Evolutionary conservation across 2,329 filamentous ascomycete genomes (phyloP).

Genomic region (Chaetomiaceae sp.): DNA sequence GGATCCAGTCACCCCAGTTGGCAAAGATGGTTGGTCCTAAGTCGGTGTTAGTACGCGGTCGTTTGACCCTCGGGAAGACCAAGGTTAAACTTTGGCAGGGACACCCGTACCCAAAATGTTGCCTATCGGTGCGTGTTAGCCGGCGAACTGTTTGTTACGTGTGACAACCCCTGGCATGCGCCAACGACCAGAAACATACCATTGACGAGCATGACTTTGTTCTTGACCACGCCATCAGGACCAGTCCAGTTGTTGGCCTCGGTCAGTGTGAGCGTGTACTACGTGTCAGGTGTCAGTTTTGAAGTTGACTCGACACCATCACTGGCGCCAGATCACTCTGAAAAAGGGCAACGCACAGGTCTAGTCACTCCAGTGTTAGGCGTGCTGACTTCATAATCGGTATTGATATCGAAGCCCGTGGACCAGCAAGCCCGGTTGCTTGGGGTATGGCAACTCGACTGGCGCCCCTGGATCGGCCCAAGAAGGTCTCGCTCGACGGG

Average conservation of each 20-base stretch:
- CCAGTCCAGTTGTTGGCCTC: constrained; percentile 29
- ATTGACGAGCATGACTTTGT: constrained; percentile 44
- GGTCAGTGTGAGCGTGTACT: constrained; percentile 29
- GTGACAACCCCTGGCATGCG: no score
- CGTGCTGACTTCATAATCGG: constrained; percentile 27
- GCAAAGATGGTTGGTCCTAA: constrained; percentile 49
- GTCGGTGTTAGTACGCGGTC: not conserved
- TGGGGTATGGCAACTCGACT: constrained; percentile 25
- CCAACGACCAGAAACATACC: constrained; percentile 34
- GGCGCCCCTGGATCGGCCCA: constrained; percentile 1
- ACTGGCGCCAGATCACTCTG: no score
- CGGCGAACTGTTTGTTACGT: no score
- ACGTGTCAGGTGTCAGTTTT: no score
- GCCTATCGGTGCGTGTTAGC: constrained; percentile 21
- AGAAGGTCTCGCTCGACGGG: constrained; percentile 11
- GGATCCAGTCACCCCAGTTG: constrained; percentile 47
- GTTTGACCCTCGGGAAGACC: no score
- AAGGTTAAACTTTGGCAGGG: no score
- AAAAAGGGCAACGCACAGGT: constrained; percentile 11
- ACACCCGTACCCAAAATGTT: constrained; percentile 17
- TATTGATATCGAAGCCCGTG: constrained; percentile 28
- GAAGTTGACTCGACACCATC: no score
- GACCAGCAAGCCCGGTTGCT: constrained; percentile 29
- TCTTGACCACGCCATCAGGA: constrained; percentile 29
- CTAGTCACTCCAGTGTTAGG: constrained; percentile 25